These are phyloP conservation scores for Neoarthrinium moseri DNA, from an alignment of 2,329 filamentous ascomycete species.

Conservation along the genomic window DNA sequence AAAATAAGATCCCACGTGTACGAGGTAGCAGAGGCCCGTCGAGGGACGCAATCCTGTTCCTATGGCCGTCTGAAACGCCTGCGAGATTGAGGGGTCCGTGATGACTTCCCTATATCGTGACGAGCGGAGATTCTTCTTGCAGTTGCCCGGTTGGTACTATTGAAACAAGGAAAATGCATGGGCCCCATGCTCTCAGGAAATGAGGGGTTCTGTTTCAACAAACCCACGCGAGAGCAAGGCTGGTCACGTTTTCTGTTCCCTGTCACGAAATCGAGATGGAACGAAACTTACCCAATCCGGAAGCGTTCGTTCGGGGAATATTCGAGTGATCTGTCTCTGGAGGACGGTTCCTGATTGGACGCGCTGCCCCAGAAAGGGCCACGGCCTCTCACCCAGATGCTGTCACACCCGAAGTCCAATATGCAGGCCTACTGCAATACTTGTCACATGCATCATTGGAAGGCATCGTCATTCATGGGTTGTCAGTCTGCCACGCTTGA, in stretches of 20 bases:
- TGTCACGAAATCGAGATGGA: not conserved
- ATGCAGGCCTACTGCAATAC: not conserved
- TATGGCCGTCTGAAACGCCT: constrained; percentile 7
- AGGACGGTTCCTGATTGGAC: too few species aligned
- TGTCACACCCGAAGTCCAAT: too few species aligned
- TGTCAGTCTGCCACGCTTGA: too few species aligned
- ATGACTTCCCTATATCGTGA: not conserved
- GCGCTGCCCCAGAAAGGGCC: too few species aligned
- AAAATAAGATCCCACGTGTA: not conserved
- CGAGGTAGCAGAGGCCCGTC: not conserved
- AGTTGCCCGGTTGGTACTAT: not conserved
- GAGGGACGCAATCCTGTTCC: not conserved
- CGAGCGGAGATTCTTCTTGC: not conserved
- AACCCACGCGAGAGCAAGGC: not conserved
- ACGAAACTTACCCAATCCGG: constrained; percentile 4
- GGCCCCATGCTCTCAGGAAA: too few species aligned
- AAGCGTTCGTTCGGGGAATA: constrained; percentile 10
- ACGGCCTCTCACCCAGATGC: too few species aligned
- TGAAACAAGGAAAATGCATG: not conserved
- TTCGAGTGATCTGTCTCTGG: too few species aligned
- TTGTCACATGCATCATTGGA: not conserved
- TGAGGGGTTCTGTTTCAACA: not conserved
- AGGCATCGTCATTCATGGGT: too few species aligned
- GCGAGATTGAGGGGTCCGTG: constrained; percentile 8
- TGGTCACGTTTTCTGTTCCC: not conserved